Conservation (phyloP, 2,329 filamentous ascomycete species). For the Clarireedia paspali region DNA sequence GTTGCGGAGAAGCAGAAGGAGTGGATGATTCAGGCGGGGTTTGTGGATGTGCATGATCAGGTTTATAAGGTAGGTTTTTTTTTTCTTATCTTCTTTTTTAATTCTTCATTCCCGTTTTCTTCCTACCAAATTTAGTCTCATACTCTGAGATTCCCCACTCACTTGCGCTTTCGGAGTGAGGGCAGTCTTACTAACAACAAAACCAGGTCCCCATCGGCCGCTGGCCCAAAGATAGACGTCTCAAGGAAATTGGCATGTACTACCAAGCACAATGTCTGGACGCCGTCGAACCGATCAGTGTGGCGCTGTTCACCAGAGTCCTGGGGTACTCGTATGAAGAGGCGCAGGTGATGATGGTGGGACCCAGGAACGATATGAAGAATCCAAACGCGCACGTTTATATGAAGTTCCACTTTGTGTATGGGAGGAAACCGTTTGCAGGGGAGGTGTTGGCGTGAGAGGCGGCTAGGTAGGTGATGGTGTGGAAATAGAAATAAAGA, state of each 20-base stretch:
- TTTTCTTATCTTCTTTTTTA: not conserved
- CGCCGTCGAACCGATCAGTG: slow-evolving; percentile 7
- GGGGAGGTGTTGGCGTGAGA: not conserved
- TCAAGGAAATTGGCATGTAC: slow-evolving; percentile 10
- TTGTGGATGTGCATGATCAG: slow-evolving; percentile 37
- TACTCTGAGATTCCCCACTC: no score
- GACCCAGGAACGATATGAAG: slow-evolving; percentile 40
- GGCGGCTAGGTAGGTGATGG: not conserved
- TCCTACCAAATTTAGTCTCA: no score
- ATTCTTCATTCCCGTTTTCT: not conserved
- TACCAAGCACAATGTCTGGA: slow-evolving; percentile 8
- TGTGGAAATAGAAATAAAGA: not conserved
- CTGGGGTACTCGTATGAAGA: slow-evolving; percentile 40
- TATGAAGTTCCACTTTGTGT: slow-evolving; percentile 48
- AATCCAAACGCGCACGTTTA: slow-evolving; percentile 36
- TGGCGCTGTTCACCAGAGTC: slow-evolving; percentile 37
- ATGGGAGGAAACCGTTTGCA: slow-evolving; percentile 4
- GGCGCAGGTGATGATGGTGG: slow-evolving; percentile 40
- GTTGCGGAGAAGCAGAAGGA: slow-evolving; percentile 29
- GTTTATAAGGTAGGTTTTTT: slow-evolving; percentile 1
- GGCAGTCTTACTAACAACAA: not conserved
- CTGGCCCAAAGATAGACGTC: slow-evolving; percentile 36
- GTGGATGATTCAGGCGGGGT: slow-evolving; percentile 42
- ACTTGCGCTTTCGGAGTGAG: no score
- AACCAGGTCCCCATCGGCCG: slow-evolving; percentile 45